These are phyloP conservation scores for Herpetomonas tarakana DNA, from an alignment of 208 protist species.

Conservation along the genomic window DNA sequence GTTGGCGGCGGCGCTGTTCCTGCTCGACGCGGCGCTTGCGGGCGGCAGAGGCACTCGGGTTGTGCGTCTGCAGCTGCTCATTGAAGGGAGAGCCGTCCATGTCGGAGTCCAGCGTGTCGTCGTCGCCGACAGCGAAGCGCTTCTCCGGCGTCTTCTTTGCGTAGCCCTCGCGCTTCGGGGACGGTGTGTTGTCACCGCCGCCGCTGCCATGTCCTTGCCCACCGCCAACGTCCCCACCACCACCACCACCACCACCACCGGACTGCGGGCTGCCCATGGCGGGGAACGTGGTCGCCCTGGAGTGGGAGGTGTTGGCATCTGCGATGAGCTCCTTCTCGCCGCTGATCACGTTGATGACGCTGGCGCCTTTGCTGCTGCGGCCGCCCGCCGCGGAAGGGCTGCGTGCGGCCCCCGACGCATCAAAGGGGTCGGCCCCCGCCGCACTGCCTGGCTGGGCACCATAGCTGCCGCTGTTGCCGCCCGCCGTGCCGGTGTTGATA, in stretches of 20 bases:
- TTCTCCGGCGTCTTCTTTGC: slow-evolving; percentile 15
- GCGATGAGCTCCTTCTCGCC: slow-evolving; percentile 31
- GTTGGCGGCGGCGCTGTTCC: background rate
- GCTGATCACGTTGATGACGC: slow-evolving; percentile 35
- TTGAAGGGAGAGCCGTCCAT: slow-evolving; percentile 29
- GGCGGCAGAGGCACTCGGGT: slow-evolving; percentile 20
- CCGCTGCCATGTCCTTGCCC: background rate
- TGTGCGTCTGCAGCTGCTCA: slow-evolving; percentile 49
- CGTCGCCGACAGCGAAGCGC: slow-evolving; percentile 3
- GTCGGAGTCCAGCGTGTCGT: slow-evolving; percentile 4
- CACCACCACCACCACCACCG: slow-evolving; percentile 3
- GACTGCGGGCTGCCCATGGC: background rate
- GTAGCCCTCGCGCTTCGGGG: slow-evolving; percentile 1
- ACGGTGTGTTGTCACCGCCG: background rate
- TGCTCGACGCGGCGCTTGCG: background rate
- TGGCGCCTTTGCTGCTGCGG: slow-evolving; percentile 17
- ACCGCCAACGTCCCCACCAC: background rate
- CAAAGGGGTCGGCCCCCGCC: background rate
- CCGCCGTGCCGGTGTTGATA: background rate
- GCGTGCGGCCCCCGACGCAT: background rate
- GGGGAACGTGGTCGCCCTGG: background rate
- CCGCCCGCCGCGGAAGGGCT: no score
- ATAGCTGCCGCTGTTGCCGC: background rate
- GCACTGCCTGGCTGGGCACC: slow-evolving; percentile 11
- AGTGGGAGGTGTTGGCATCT: slow-evolving; percentile 10